Base-by-base conservation (phyloP, 2,329 filamentous ascomycete species). In the Xylaria sp. region DNA sequence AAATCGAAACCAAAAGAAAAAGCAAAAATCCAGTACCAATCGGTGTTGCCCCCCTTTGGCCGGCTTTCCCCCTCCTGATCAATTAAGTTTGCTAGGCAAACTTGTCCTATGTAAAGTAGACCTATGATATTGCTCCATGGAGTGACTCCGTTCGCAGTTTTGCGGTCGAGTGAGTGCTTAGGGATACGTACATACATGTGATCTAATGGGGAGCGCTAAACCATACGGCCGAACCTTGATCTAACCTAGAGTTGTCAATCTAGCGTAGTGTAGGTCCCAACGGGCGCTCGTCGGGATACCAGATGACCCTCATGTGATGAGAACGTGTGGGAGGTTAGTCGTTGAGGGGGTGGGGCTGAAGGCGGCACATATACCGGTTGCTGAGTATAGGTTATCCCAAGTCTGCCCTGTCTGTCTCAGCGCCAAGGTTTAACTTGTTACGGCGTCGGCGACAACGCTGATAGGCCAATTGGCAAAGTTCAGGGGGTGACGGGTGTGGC, bases 71-170 rank as follows among this genome's bases (percentile, higher is more conserved):
- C 50, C 25, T 37, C 56, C 44, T 58, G 25, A n/a, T 37, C 48
- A 25, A 12, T 58, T 25, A n/a, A 57, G 62, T 65, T 68, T 65
- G 66, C 62, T 52, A 23, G 41, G 50, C 66, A 60, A 63, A 63
- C 54, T 9, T 32, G 4, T 63, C 44, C 7, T n/a, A 23, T 57
- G 12, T 18, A 28, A 32, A n/a, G 20, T 28, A 32, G 4, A 58
- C 56, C 23, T 58, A 28, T 37, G 20, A 32, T n/a, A 58, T 8
- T 39, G 32, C 10, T 13, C 23, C 23, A 46, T 58, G 56, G 34
- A 15, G 7, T 12, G 6, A n/a, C 15, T 13, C 13, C 25, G 10
- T 15, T 28, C 12, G 9, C 39, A 32, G 39, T n/a, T 46, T 23
- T 23, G 6, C 1, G 28, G 28, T 12, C 3, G 50, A 8, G 23